Conservation (phyloP, 257 asterid species). For the Solanum tarapatanum region DNA sequence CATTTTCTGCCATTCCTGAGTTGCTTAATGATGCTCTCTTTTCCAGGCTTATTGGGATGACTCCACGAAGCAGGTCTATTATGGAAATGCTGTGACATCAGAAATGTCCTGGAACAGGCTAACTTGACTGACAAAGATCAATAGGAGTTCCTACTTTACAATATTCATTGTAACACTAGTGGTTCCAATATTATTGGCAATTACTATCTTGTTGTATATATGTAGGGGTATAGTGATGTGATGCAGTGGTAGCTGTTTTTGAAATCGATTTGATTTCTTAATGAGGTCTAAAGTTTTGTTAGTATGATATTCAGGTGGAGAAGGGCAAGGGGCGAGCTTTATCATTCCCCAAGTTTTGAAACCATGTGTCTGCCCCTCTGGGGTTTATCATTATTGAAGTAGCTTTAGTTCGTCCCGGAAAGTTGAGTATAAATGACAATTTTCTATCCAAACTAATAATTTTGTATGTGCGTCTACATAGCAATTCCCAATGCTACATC, state of each 20-base stretch:
- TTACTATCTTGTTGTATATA: background rate
- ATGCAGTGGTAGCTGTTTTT: background rate
- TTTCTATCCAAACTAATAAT: background rate
- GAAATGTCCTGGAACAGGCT: slow-evolving; percentile 80
- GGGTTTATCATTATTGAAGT: background rate
- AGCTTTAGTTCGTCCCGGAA: background rate
- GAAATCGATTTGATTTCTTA: background rate
- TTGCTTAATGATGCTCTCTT: background rate
- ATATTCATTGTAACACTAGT: background rate
- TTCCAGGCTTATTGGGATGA: slow-evolving; percentile 77
- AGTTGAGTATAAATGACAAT: no score
- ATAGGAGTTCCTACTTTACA: background rate
- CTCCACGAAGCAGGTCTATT: slow-evolving; percentile 57
- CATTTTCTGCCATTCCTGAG: background rate
- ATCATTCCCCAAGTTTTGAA: background rate
- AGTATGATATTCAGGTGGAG: background rate
- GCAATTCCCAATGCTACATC: background rate
- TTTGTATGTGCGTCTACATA: background rate
- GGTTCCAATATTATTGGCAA: background rate
- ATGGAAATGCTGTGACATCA: slow-evolving; percentile 57
- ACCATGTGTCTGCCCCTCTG: background rate
- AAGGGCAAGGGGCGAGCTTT: background rate
- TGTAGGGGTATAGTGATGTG: background rate
- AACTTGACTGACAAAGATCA: slow-evolving; percentile 1
- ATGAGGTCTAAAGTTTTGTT: background rate